Percentiles rank a stretch among this genome's conserved stretches.
Conservation (phyloP, 768 basidiomycete species). For the Collybia sordida region DNA sequence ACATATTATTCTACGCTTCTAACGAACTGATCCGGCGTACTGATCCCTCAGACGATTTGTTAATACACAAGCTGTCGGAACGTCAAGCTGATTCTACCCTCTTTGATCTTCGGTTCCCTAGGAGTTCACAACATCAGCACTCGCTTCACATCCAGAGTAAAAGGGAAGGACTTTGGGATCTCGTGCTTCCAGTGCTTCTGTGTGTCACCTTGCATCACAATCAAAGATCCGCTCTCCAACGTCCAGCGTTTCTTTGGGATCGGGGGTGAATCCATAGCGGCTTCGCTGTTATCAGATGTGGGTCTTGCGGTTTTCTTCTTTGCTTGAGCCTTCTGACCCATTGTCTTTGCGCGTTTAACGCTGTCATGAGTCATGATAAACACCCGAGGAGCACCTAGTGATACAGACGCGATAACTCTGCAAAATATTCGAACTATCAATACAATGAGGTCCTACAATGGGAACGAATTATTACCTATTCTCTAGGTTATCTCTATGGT, state of each 20-base stretch:
- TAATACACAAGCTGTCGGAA: conserved; percentile 19
- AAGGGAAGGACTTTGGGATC: conserved; percentile 25
- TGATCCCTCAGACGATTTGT: too few relatives aligned
- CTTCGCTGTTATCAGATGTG: neutral
- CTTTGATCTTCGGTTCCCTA: conserved; percentile 26
- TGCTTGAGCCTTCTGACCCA: neutral
- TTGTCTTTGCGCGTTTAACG: conserved; percentile 4
- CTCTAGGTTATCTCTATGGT: conserved; percentile 27
- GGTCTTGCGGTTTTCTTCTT: neutral
- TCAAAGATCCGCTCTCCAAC: conserved; percentile 23
- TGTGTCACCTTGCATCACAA: conserved; percentile 32
- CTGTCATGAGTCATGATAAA: conserved; percentile 27
- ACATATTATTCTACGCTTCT: too few relatives aligned
- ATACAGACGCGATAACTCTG: conserved; percentile 30
- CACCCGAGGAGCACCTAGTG: conserved; percentile 26
- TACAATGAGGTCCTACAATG: neutral
- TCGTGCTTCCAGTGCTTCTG: conserved; percentile 31
- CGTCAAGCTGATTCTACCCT: conserved; percentile 29
- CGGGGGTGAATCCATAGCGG: neutral
- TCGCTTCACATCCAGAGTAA: neutral
- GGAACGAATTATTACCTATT: conserved; percentile 16
- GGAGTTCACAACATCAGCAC: neutral
- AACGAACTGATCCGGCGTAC: too few relatives aligned
- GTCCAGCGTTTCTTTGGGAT: conserved; percentile 21
- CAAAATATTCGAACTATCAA: neutral